Evolutionary conservation across 2,329 filamentous ascomycete genomes (phyloP).

Genomic region (Penicillium sp.): DNA sequence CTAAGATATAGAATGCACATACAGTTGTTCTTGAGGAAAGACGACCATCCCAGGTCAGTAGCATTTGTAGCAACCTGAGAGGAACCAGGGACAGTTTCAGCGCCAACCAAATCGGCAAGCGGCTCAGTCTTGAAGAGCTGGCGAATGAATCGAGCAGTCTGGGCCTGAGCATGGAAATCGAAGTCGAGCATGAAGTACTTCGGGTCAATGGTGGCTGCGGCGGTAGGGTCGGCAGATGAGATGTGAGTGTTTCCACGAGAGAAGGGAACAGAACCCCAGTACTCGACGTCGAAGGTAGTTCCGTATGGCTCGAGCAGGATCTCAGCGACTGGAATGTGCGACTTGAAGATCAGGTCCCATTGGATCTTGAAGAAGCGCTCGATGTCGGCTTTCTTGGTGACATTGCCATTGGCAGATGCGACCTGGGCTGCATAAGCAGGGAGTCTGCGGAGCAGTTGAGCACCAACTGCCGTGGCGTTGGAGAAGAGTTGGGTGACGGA

Average conservation of each 20-base stretch:
- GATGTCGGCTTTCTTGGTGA: conserved; percentile 17
- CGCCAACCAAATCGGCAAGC: conserved; percentile 13
- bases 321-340: conserved; percentile 26
- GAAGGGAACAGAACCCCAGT: conserved; percentile 29
- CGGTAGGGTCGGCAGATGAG: conserved; percentile 21
- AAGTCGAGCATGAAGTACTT: conserved; percentile 30
- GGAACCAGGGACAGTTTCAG: conserved; percentile 20
- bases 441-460: conserved; percentile 16
- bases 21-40: conserved; percentile 25
- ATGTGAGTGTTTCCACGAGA: conserved; percentile 31
- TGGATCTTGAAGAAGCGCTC: conserved; percentile 25
- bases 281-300: conserved; percentile 17
- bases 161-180: conserved; percentile 21
- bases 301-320: conserved; percentile 21
- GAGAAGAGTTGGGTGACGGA: conserved; percentile 23
- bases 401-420: conserved; percentile 14
- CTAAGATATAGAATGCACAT: conserved; percentile 1
- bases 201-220: conserved; percentile 25
- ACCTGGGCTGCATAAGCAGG: conserved; percentile 20
- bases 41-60: conserved; percentile 19
- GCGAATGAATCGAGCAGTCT: conserved; percentile 23
- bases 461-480: conserved; percentile 16
- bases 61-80: conserved; percentile 19
- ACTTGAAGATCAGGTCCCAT: conserved; percentile 27
- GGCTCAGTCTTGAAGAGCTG: conserved; percentile 18